Conservation (phyloP, 1,284 basidiomycete genomes). For the Porogramme epimiltina region DNA sequence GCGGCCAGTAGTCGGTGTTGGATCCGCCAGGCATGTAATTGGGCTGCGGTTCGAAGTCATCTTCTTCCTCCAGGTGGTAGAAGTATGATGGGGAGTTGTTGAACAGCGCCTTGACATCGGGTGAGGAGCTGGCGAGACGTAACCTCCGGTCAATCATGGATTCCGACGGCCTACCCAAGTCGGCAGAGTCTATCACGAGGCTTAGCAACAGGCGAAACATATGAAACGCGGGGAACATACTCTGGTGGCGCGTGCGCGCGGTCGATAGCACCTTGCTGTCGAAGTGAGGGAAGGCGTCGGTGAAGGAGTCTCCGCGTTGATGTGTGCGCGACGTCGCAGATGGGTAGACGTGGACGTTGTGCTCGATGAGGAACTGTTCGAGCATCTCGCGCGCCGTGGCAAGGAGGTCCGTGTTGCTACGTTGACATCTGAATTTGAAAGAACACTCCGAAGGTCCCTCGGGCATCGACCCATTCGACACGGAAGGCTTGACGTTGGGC, state of each 20-base stretch:
- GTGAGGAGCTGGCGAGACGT: conserved; percentile 84
- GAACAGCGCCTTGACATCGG: conserved; percentile 95
- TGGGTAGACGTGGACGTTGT: conserved; percentile 80
- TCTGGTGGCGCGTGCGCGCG: conserved; percentile 65
- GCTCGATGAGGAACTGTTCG: conserved; percentile 87
- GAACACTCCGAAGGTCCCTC: conserved; percentile 76
- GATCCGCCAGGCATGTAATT: conserved; percentile 54
- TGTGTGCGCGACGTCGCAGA: conserved; percentile 74
- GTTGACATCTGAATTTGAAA: conserved; percentile 94
- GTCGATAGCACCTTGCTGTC: conserved; percentile 91
- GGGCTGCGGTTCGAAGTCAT: conserved; percentile 48
- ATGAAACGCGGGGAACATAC: conserved; percentile 26
- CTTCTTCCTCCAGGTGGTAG: conserved; percentile 75
- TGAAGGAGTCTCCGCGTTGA: conserved; percentile 89
- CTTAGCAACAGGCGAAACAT: conserved; percentile 7
- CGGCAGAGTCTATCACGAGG: conserved; percentile 62
- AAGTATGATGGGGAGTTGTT: conserved; percentile 77
- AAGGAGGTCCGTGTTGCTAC: conserved; percentile 92
- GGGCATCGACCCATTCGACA: conserved; percentile 38
- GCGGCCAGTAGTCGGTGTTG: conserved; percentile 68
- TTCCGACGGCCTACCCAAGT: conserved; percentile 68
- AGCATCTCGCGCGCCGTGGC: conserved; percentile 89
- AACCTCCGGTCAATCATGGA: conserved; percentile 75
- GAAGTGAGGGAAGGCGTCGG: conserved; percentile 95
- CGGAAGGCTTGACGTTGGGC: conserved; percentile 64